Conservation (phyloP, 192 early-diverging fungal genomes). For the Podila minutissima region DNA sequence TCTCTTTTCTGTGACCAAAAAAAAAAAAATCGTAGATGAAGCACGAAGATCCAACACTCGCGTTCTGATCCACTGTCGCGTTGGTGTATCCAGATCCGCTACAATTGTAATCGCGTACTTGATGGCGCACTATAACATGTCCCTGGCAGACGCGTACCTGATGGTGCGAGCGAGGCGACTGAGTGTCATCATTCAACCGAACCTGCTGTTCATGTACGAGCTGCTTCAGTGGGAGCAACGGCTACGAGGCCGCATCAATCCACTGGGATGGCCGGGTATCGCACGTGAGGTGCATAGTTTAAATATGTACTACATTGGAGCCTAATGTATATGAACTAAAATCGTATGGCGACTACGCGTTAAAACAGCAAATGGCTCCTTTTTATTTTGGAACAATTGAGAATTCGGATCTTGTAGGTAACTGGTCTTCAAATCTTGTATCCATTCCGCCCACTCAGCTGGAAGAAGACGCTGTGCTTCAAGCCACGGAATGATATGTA, state of each 20-base stretch:
- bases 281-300: constrained; percentile 62
- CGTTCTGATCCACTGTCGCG: constrained; percentile 67
- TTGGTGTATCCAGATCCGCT: constrained; percentile 67
- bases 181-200: constrained; percentile 74
- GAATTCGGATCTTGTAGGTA: too few relatives aligned
- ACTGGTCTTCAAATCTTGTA: too few relatives aligned
- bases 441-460: too few relatives aligned
- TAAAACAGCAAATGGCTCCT: too few relatives aligned
- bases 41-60: constrained; percentile 50
- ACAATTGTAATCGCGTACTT: constrained; percentile 68
- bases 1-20: constrained; percentile 3
- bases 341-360: too few relatives aligned
- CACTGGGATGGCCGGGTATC: constrained; percentile 59
- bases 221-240: constrained; percentile 68
- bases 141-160: constrained; percentile 62
- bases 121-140: constrained; percentile 60
- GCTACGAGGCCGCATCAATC: constrained; percentile 41
- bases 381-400: too few relatives aligned
- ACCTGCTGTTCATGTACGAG: constrained; percentile 72
- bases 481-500: too few relatives aligned
- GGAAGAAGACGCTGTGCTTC: too few relatives aligned
- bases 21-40: constrained; percentile 44
- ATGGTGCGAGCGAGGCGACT: constrained; percentile 66
- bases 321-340: constrained; percentile 5
- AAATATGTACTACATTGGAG: constrained; percentile 65